Conservation (phyloP, 768 basidiomycete genomes). For the Punctularia strigosozonata region DNA sequence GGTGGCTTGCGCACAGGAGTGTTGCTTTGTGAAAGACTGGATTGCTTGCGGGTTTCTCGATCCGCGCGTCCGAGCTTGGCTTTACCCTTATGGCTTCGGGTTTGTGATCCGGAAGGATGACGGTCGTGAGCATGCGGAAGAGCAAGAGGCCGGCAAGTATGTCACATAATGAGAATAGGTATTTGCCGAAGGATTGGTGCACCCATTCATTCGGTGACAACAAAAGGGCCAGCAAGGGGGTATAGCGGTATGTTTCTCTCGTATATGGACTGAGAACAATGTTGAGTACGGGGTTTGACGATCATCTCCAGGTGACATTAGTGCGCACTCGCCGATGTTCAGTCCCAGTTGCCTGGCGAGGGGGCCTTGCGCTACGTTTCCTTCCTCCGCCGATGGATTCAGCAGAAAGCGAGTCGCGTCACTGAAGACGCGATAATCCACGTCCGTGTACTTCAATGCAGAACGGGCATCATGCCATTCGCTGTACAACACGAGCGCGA, state of each 20-base stretch:
- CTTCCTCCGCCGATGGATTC: slow-evolving; percentile 27
- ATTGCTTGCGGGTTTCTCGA: background rate
- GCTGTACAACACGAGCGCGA: slow-evolving; percentile 70
- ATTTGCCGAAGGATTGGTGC: slow-evolving; percentile 85
- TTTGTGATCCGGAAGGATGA: slow-evolving; percentile 27
- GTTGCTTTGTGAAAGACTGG: slow-evolving; percentile 25
- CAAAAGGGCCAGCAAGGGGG: slow-evolving; percentile 79
- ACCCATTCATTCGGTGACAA: slow-evolving; percentile 72
- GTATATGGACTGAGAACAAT: slow-evolving; percentile 74
- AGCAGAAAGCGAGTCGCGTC: slow-evolving; percentile 75
- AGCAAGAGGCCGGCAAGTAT: slow-evolving; percentile 69
- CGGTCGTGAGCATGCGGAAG: slow-evolving; percentile 42
- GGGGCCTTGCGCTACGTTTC: slow-evolving; percentile 52
- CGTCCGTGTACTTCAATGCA: slow-evolving; percentile 90
- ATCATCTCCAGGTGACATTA: background rate
- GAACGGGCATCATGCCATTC: slow-evolving; percentile 83
- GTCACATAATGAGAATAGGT: slow-evolving; percentile 77
- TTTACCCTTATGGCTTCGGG: slow-evolving; percentile 1
- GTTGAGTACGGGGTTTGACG: too few species aligned
- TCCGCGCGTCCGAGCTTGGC: too few species aligned
- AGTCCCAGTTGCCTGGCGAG: slow-evolving; percentile 28
- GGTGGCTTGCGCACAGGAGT: slow-evolving; percentile 58
- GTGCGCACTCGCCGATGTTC: slow-evolving; percentile 70
- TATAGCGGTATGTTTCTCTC: slow-evolving; percentile 92
- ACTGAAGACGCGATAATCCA: slow-evolving; percentile 92